Base-by-base conservation (phyloP, 306 rosid genomes). In the Gillenia trifoliata region DNA sequence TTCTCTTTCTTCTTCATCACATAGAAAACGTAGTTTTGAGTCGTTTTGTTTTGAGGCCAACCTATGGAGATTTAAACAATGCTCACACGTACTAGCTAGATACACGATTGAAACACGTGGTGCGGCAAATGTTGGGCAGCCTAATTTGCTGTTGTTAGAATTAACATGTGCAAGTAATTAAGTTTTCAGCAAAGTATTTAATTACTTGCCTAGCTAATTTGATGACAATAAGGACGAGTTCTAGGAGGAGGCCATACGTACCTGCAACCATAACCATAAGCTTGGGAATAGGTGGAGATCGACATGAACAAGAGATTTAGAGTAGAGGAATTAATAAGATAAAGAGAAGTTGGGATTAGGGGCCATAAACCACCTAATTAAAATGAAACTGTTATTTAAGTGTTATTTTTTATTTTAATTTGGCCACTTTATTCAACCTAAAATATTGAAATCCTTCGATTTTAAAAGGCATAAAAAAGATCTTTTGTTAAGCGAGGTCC, bases 1-100 rank as follows among this genome's bases (percentile, higher is more conserved):
- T 23, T 49, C 29, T 74, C 70, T 66, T 38, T 59, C 4, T 74
- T 68, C 71, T 73, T 79, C 78, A 29, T 67, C 57, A 25, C 28
- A 19, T 49, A 2, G 19, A 36, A 36, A 36, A 20, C 55, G 6
- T 49, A 49, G 5, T n/a, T 49, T 49, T 49, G 9, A 10, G 60
- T 55, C n/a, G 23, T 25, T 55, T 26, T 3, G 60, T 55, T 22
- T 49, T 49, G 55, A 49, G 55, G 55, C 55, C n/a, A 49, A 49
- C 40, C 40, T 36, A 17, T 49, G 22, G 20, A 49, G 55, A 49
- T 36, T 49, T 17, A 49, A 16, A 49, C 5, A 49, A 49, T 17
- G 22, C 20, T 49, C 9, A 6, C 6, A 3, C 20, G 5, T 20
- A 50, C 56, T 50, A 50, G 56, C 20, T 50, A 50, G 56, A 50